Conservation (phyloP, 768 basidiomycete genomes). For the Lactarius hatsudake region DNA sequence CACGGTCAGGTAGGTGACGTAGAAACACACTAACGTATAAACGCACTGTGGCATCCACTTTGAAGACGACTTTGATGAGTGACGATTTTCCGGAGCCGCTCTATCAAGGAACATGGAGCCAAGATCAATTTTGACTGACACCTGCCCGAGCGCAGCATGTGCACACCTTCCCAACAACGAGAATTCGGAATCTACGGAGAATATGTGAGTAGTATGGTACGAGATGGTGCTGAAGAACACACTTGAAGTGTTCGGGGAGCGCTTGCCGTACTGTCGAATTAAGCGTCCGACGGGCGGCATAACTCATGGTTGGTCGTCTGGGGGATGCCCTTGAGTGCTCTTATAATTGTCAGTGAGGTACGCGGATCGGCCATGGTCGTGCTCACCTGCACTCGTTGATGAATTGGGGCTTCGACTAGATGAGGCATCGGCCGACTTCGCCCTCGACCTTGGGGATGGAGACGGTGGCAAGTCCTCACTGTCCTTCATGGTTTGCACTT, state of each 20-base stretch:
- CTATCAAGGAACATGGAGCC: not conserved
- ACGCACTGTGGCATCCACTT: slow-evolving; percentile 13
- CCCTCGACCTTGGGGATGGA: not conserved
- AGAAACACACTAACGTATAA: not conserved
- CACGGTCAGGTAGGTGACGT: not conserved
- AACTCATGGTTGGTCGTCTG: too few species aligned
- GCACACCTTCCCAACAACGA: slow-evolving; percentile 16
- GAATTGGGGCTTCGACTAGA: not conserved
- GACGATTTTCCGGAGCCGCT: slow-evolving; percentile 14
- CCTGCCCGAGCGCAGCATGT: too few species aligned
- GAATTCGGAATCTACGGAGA: slow-evolving; percentile 8
- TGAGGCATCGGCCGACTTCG: not conserved
- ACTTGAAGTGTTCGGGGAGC: slow-evolving; percentile 7
- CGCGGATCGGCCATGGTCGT: too few species aligned
- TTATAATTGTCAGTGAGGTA: too few species aligned
- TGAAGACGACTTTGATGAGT: slow-evolving; percentile 3
- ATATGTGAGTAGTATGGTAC: too few species aligned
- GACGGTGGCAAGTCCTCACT: not conserved
- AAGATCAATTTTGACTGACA: not conserved
- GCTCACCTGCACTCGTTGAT: not conserved
- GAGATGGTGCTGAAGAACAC: too few species aligned
- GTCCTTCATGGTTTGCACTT: not conserved
- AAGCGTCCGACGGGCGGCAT: too few species aligned
- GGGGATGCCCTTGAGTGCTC: too few species aligned
- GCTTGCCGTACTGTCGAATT: not conserved